These are phyloP conservation scores for Syncephalis fuscata DNA, from an alignment of 371 early-diverging fungal genomes.

Conservation along the genomic window DNA sequence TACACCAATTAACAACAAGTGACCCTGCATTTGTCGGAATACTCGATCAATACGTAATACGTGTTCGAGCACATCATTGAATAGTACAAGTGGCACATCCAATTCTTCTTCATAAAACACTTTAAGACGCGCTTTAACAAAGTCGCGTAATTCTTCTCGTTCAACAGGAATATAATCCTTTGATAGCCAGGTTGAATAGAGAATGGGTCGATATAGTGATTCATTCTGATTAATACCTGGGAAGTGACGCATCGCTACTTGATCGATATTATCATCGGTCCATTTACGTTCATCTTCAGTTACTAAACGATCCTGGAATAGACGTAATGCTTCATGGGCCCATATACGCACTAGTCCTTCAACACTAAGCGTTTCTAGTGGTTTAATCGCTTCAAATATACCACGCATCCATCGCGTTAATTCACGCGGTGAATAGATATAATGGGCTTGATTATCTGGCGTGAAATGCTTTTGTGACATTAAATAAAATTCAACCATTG, in stretches of 20 bases:
- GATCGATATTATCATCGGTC: constrained; percentile 83
- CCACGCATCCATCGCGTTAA: constrained; percentile 97
- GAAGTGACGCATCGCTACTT: constrained; percentile 76
- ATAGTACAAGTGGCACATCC: constrained; percentile 89
- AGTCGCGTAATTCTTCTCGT: constrained; percentile 80
- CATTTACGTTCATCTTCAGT: constrained; percentile 76
- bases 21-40: constrained; percentile 95
- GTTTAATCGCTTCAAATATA: constrained; percentile 86
- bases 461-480: constrained; percentile 85
- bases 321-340: constrained; percentile 94
- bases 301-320: constrained; percentile 97
- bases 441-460: constrained; percentile 94
- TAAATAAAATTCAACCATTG: constrained; percentile 93
- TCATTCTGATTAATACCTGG: constrained; percentile 50
- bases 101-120: constrained; percentile 98
- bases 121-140: constrained; percentile 85
- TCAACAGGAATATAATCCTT: constrained; percentile 82
- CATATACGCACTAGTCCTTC: constrained; percentile 89
- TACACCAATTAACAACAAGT: constrained; percentile 92
- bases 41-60: constrained; percentile 96
- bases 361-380: constrained; percentile 59
- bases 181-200: constrained; percentile 95
- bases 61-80: constrained; percentile 95
- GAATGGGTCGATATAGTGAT: constrained; percentile 78
- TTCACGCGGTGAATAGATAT: constrained; percentile 98